A percentile compares a stretch with the other conserved stretches of the same genome.
Evolutionary conservation across 2,329 filamentous ascomycete species (phyloP).

Genomic region (Fusarium buxicola): DNA sequence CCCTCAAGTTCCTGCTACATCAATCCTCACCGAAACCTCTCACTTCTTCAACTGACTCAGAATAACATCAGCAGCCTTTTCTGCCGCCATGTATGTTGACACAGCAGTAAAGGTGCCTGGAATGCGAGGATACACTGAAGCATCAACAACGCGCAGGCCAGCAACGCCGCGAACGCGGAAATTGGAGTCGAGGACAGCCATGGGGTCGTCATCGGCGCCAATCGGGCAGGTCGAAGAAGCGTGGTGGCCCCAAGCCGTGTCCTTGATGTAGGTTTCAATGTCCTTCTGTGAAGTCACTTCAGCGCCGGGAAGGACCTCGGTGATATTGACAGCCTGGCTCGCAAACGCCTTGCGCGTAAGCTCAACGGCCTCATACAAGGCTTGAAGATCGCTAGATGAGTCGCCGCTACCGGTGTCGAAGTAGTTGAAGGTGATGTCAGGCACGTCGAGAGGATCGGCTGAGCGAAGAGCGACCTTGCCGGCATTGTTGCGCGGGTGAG

Average conservation of each 20-base stretch:
- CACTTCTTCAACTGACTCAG: conserved; percentile 27
- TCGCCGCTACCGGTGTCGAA: conserved; percentile 64
- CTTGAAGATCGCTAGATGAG: conserved; percentile 61
- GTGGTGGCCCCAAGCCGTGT: conserved; percentile 51
- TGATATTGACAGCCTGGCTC: conserved; percentile 38
- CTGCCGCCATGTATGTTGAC: conserved; percentile 49
- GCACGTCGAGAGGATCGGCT: conserved; percentile 71
- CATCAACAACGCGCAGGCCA: conserved; percentile 60
- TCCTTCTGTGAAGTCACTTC: conserved; percentile 31
- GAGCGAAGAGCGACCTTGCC: conserved; percentile 72
- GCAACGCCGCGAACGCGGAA: conserved; percentile 60
- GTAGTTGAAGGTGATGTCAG: conserved; percentile 72
- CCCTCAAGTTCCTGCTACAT: no score
- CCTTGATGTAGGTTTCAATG: conserved; percentile 44
- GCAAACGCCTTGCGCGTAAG: conserved; percentile 59
- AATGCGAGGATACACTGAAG: conserved; percentile 57
- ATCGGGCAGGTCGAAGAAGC: conserved; percentile 51
- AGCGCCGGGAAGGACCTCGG: conserved; percentile 33
- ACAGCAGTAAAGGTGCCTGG: conserved; percentile 50
- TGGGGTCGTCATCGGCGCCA: conserved; percentile 46
- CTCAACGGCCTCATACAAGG: conserved; percentile 66
- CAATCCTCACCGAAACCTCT: background rate
- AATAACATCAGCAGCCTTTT: conserved; percentile 51
- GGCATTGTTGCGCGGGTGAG: conserved; percentile 70
- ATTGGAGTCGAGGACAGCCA: conserved; percentile 61